Evolutionary conservation across 2,329 filamentous ascomycete genomes (phyloP).

Genomic region (Fusarium anguioides): DNA sequence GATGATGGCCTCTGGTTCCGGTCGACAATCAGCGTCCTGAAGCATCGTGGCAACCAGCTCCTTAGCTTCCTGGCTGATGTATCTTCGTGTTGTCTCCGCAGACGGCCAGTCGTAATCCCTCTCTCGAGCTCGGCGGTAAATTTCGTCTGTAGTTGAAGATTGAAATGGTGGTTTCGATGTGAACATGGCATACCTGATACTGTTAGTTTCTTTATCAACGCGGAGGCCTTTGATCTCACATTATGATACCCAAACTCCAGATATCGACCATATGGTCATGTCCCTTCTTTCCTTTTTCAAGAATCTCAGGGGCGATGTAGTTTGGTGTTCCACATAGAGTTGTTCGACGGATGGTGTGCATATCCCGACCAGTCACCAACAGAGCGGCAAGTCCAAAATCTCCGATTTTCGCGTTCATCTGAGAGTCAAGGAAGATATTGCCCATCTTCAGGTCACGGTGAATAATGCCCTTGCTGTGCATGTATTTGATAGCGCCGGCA

Average conservation of each 20-base stretch:
- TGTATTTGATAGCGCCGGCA: constrained; percentile 96
- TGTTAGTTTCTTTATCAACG: constrained; percentile 16
- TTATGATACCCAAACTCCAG: constrained; percentile 98
- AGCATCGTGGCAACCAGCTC: constrained; percentile 82
- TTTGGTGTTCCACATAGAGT: constrained; percentile 98
- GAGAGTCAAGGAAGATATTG: constrained; percentile 92
- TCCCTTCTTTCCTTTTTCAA: constrained; percentile 92
- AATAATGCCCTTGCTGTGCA: constrained; percentile 95
- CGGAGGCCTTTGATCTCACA: constrained; percentile 65
- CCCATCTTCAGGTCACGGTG: constrained; percentile 98
- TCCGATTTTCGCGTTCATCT: constrained; percentile 98
- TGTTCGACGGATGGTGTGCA: constrained; percentile 83
- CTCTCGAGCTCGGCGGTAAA: constrained; percentile 77
- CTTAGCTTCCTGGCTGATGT: constrained; percentile 80
- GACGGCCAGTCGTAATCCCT: constrained; percentile 85
- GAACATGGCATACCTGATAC: constrained; percentile 86
- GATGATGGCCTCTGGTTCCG: constrained; percentile 81
- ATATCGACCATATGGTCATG: constrained; percentile 99
- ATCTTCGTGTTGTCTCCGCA: constrained; percentile 71
- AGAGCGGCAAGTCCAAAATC: constrained; percentile 96
- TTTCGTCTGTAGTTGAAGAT: constrained; percentile 87
- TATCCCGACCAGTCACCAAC: constrained; percentile 90
- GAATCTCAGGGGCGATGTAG: constrained; percentile 96
- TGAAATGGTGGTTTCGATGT: constrained; percentile 97
- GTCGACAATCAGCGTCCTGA: constrained; percentile 78